These are phyloP conservation scores for Triticum urartu DNA, from an alignment of 176 grass and related monocot species.

Conservation along the genomic window DNA sequence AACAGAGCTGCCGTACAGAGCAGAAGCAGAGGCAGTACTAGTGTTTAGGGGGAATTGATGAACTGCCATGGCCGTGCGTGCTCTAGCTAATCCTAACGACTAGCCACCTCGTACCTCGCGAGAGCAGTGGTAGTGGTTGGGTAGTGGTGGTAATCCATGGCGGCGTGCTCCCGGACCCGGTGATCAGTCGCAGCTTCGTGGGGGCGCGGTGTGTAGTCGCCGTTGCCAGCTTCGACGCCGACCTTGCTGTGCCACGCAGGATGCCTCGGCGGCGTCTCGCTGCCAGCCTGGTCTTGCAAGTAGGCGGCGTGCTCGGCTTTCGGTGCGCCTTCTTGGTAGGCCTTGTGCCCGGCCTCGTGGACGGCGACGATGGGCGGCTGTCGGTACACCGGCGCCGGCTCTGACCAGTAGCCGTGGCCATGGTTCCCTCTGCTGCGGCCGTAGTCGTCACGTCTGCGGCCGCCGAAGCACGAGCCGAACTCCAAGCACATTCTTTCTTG, in stretches of 20 bases:
- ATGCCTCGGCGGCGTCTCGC: too few species aligned
- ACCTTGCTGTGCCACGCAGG: not conserved
- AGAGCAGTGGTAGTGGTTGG: not conserved
- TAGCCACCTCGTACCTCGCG: not conserved
- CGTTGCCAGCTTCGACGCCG: not conserved
- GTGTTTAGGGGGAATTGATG: not conserved
- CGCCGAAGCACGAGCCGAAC: too few species aligned
- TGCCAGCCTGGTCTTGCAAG: not conserved
- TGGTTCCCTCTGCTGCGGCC: too few species aligned
- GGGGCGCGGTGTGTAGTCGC: not conserved
- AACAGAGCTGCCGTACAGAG: not conserved
- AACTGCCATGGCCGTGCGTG: not conserved
- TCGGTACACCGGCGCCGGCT: too few species aligned
- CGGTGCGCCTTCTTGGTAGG: not conserved
- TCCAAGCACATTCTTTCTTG: too few species aligned
- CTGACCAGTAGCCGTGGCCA: not conserved
- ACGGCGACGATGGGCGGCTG: not conserved
- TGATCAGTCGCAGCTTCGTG: too few species aligned
- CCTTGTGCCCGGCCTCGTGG: not conserved
- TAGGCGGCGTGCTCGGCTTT: not conserved
- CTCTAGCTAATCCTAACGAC: not conserved
- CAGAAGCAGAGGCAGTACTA: not conserved
- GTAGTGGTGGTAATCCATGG: not conserved
- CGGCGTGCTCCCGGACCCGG: too few species aligned
- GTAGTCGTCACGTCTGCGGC: too few species aligned